Conservation (phyloP, 768 basidiomycete species). For the Paxillus involutus region DNA sequence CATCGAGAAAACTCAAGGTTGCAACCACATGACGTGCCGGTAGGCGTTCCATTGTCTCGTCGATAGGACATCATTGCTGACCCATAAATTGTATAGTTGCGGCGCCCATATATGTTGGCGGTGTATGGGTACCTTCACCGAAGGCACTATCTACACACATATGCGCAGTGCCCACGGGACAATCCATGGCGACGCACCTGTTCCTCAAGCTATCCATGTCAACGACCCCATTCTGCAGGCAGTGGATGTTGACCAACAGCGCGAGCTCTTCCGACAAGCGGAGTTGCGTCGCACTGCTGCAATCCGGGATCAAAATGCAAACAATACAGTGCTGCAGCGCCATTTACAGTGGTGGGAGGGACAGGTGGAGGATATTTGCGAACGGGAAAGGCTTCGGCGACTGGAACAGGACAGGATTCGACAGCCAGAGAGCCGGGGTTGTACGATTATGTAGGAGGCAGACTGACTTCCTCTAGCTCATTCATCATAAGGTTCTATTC, state of each 20-base stretch:
- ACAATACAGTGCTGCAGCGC: no score
- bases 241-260: conserved; percentile 22
- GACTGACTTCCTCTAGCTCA: no score
- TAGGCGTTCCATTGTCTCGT: conserved; percentile 1
- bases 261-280: conserved; percentile 12
- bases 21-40: conserved; percentile 76
- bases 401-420: background rate
- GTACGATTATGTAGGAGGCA: conserved; percentile 17
- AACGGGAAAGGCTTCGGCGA: no score
- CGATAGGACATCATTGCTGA: background rate
- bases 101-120: conserved; percentile 78
- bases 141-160: conserved; percentile 34
- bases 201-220: background rate
- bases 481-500: no score
- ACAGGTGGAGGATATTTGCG: no score
- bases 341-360: no score
- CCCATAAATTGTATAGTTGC: conserved; percentile 40
- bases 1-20: conserved; percentile 72
- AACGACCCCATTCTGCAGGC: conserved; percentile 8
- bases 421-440: conserved; percentile 15
- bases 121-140: conserved; percentile 45
- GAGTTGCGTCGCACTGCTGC: no score
- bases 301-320: no score
- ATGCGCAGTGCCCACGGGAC: conserved; percentile 35
- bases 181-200: conserved; percentile 20